A percentile compares a stretch with the other conserved stretches of the same genome.
These are phyloP conservation scores for Botrytis porri DNA, from an alignment of 2,329 filamentous ascomycete genomes.

Conservation along the genomic window DNA sequence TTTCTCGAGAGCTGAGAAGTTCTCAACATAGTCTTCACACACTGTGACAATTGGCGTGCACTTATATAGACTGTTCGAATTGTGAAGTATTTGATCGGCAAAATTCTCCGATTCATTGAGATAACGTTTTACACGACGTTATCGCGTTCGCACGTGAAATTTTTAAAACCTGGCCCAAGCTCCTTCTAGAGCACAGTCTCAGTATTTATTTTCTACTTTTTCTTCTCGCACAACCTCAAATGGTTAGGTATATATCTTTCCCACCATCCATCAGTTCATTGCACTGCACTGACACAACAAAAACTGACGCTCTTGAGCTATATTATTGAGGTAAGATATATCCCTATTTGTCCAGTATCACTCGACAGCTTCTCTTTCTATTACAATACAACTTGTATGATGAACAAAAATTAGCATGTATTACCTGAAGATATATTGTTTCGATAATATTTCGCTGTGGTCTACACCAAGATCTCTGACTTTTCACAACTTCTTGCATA, in stretches of 20 bases:
- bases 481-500: constrained; percentile 12
- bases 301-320: background rate
- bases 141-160: constrained; percentile 7
- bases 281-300: background rate
- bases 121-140: constrained; percentile 1
- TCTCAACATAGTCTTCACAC: constrained; percentile 29
- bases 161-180: background rate
- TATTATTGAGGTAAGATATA: constrained; percentile 24
- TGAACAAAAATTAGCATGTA: constrained; percentile 44
- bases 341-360: constrained; percentile 1
- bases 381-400: constrained; percentile 30
- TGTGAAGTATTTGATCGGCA: background rate
- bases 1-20: constrained; percentile 21
- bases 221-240: background rate
- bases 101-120: background rate
- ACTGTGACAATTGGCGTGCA: background rate
- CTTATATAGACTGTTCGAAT: constrained; percentile 2
- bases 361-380: background rate
- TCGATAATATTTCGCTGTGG: constrained; percentile 52
- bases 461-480: constrained; percentile 73
- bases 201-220: constrained; percentile 1
- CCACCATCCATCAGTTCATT: background rate
- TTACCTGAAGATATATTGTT: constrained; percentile 40
- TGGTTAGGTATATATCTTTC: background rate
- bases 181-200: background rate